Percentiles rank a stretch among this genome's conserved stretches.
These are phyloP conservation scores for Mortierella alpina DNA, from an alignment of 192 early-diverging fungal species.

Conservation along the genomic window DNA sequence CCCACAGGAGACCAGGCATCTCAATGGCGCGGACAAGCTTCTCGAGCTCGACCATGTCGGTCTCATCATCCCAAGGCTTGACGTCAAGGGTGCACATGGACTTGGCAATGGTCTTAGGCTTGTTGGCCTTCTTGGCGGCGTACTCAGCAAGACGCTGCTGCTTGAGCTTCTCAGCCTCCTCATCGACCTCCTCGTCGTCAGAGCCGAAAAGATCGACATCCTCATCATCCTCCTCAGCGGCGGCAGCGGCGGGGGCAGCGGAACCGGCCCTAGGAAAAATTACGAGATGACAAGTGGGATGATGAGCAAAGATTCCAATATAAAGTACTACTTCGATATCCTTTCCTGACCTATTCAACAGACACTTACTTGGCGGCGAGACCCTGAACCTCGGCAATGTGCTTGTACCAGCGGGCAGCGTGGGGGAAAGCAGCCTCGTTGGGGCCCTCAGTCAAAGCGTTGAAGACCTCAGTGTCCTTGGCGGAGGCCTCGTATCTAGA, in stretches of 20 bases:
- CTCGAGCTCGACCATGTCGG: conserved; percentile 84
- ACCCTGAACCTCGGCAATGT: conserved; percentile 76
- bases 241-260: conserved; percentile 65
- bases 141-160: conserved; percentile 91
- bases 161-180: conserved; percentile 89
- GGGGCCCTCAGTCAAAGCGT: conserved; percentile 78
- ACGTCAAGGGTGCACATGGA: conserved; percentile 92
- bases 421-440: conserved; percentile 83
- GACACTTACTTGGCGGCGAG: conserved; percentile 62
- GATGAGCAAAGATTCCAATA: neutral
- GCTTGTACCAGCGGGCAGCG: conserved; percentile 95
- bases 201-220: conserved; percentile 97
- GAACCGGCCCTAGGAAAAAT: conserved; percentile 62
- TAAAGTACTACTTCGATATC: neutral
- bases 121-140: conserved; percentile 89
- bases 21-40: conserved; percentile 75
- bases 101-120: conserved; percentile 90
- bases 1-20: conserved; percentile 95
- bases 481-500: conserved; percentile 77
- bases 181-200: conserved; percentile 93
- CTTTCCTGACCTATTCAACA: neutral
- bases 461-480: conserved; percentile 90
- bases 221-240: conserved; percentile 87
- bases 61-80: conserved; percentile 99
- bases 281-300: neutral